Conservation (phyloP, 192 early-diverging fungal genomes). For the Backusella luteola region DNA sequence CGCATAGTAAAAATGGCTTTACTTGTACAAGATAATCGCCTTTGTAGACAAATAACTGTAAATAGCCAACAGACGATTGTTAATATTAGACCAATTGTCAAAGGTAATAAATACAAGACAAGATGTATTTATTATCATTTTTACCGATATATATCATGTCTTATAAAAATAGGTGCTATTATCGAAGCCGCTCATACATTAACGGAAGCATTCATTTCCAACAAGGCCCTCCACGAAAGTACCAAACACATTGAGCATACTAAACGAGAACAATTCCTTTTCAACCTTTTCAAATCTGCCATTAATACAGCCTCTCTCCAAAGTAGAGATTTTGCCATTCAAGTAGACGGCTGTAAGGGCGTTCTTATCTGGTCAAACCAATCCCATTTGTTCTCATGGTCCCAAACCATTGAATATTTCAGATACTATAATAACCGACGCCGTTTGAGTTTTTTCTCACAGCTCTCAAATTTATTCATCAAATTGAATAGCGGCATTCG, state of each 20-base stretch:
- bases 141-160: neutral
- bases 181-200: slow-evolving; percentile 32
- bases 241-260: neutral
- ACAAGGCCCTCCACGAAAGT: slow-evolving; percentile 13
- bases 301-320: slow-evolving; percentile 19
- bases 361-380: slow-evolving; percentile 28
- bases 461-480: neutral
- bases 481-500: neutral
- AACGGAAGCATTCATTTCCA: slow-evolving; percentile 19
- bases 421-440: neutral
- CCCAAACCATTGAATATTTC: slow-evolving; percentile 2
- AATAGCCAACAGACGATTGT: neutral
- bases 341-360: slow-evolving; percentile 36
- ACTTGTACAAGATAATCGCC: slow-evolving; percentile 6
- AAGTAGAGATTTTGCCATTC: slow-evolving; percentile 31
- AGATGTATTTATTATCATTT: neutral
- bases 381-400: slow-evolving; percentile 2
- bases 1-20: neutral
- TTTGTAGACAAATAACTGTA: slow-evolving; percentile 14
- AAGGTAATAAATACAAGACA: slow-evolving; percentile 1
- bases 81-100: neutral
- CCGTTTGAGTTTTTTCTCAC: neutral
- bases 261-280: slow-evolving; percentile 6
- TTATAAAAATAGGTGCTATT: slow-evolving; percentile 21
- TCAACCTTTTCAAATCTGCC: slow-evolving; percentile 22